These are phyloP conservation scores for Hypoxylon intermedium DNA, from an alignment of 495 filamentous ascomycete species.

Conservation along the genomic window DNA sequence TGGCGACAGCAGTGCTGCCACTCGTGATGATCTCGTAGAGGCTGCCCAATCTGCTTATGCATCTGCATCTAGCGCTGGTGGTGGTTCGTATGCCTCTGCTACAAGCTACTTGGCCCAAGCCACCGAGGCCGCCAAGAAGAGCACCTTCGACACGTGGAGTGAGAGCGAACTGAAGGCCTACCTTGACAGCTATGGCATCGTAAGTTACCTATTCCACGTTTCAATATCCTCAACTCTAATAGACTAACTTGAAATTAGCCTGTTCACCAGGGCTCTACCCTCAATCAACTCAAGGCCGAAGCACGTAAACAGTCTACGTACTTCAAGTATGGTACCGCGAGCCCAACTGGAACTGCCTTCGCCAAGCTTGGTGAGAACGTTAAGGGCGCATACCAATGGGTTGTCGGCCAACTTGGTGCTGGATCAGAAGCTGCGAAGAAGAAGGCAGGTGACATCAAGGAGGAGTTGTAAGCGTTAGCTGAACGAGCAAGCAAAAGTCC, in stretches of 20 bases:
- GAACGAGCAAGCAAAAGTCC: not conserved
- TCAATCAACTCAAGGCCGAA: constrained; percentile 69
- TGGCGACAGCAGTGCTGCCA: constrained; percentile 67
- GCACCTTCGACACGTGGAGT: constrained; percentile 81
- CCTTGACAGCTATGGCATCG: constrained; percentile 79
- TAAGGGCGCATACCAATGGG: constrained; percentile 62
- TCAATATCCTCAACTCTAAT: not conserved
- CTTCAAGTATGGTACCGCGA: constrained; percentile 78
- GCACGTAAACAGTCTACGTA: constrained; percentile 76
- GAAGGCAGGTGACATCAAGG: constrained; percentile 53
- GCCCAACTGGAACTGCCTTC: constrained; percentile 68
- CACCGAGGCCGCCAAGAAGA: constrained; percentile 72
- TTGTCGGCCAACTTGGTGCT: constrained; percentile 60
- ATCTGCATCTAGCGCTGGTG: constrained; percentile 72
- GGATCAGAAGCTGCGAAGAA: constrained; percentile 71
- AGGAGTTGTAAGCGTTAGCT: constrained; percentile 41
- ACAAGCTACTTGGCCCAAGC: constrained; percentile 74
- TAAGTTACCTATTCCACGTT: constrained; percentile 30
- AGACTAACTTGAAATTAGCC: constrained; percentile 63
- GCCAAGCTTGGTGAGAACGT: constrained; percentile 66
- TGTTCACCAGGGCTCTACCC: constrained; percentile 59
- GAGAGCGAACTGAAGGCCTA: constrained; percentile 79
- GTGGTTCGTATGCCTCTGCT: constrained; percentile 71
- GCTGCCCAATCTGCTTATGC: constrained; percentile 75
- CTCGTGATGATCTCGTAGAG: constrained; percentile 74